phyloP scores from a whole-genome alignment of 2,329 filamentous ascomycete genomes.

The Arthroderma sp. region DNA sequence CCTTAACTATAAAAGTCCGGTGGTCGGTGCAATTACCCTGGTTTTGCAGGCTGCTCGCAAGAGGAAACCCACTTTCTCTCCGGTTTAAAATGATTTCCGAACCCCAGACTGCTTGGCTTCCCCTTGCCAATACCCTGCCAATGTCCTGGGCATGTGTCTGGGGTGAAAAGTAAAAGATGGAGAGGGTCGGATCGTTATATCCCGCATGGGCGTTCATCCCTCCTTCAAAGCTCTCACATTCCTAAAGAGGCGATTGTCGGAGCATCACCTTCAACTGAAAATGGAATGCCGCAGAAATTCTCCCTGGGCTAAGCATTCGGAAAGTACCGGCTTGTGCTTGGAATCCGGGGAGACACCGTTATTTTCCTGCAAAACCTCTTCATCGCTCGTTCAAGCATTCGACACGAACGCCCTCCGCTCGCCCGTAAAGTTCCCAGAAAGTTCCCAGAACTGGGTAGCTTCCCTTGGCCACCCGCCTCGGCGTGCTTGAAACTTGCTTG shows the following conservation, averaged over 20 bases:
- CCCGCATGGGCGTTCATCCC: background rate
- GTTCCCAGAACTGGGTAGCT: background rate
- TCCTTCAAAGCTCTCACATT: background rate
- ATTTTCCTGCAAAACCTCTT: too few species aligned
- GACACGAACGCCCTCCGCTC: background rate
- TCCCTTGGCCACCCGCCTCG: background rate
- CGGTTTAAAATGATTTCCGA: background rate
- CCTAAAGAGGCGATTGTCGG: background rate
- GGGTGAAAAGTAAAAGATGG: background rate
- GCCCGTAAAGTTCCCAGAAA: background rate
- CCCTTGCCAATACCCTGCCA: background rate
- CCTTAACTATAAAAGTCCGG: background rate
- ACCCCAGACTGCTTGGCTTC: background rate
- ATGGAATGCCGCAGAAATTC: background rate
- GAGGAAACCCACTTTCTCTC: background rate
- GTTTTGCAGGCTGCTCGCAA: background rate
- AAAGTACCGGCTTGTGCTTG: background rate
- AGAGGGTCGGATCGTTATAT: background rate
- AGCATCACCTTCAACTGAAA: background rate
- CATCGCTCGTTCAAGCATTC: background rate
- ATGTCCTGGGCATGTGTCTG: background rate
- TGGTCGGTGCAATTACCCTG: background rate
- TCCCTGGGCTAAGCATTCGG: background rate
- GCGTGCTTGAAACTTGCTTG: background rate
- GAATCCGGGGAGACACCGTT: background rate